A percentile compares a stretch with the other conserved stretches of the same genome.
phyloP scores from a whole-genome alignment of 2,329 filamentous ascomycete species.

The Pseudogymnoascus sp. region DNA sequence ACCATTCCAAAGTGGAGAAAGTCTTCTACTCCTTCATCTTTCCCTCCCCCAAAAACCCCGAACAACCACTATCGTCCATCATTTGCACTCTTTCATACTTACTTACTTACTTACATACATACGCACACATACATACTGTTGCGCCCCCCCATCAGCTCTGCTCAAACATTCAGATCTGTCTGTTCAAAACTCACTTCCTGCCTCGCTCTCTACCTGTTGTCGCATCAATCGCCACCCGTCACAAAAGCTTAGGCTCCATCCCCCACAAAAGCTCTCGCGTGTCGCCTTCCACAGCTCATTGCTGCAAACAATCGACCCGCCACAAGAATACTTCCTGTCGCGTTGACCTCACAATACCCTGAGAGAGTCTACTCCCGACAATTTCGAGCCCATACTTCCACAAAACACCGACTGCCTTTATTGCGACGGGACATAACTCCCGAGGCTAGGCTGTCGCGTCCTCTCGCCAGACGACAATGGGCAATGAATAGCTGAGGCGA shows the following conservation, averaged over 20 bases:
- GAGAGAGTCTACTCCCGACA: neutral
- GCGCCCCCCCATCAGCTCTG: neutral
- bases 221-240: neutral
- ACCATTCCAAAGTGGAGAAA: constrained; percentile 3
- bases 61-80: neutral
- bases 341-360: neutral
- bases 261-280: constrained; percentile 7
- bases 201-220: neutral
- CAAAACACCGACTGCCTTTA: neutral
- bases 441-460: constrained; percentile 4
- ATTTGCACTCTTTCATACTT: neutral
- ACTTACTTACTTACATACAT: neutral
- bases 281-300: neutral
- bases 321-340: neutral
- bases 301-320: neutral
- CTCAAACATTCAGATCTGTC: neutral
- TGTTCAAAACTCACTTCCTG: neutral
- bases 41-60: neutral
- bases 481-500: constrained; percentile 25
- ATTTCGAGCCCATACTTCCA: neutral
- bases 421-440: constrained; percentile 1
- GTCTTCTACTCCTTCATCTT: constrained; percentile 3
- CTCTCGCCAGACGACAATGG: constrained; percentile 22
- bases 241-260: constrained; percentile 5
- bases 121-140: neutral